Evolutionary conservation across 192 early-diverging fungal species (phyloP).

Genomic region (Endogone sp.): DNA sequence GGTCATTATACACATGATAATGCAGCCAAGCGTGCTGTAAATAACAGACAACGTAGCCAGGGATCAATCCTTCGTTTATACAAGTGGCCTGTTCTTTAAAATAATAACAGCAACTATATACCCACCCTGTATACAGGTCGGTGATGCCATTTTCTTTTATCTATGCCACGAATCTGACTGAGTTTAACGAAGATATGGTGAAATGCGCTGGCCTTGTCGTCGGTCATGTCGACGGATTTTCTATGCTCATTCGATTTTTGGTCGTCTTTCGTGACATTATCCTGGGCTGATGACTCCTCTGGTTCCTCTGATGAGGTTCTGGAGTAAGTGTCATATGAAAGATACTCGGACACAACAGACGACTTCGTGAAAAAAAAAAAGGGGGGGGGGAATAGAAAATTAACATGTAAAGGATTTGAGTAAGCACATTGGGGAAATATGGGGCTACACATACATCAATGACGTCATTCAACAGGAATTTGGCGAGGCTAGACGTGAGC

Average conservation of each 20-base stretch:
- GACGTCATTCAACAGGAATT: conserved; percentile 39
- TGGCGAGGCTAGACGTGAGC: conserved; percentile 51
- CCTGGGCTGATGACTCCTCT: not conserved
- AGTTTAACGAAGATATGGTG: not conserved
- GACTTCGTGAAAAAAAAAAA: conserved; percentile 7
- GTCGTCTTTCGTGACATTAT: not conserved
- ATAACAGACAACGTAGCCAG: not conserved
- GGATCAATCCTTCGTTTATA: no score
- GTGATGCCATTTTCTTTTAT: conserved; percentile 72
- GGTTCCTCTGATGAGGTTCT: conserved; percentile 7
- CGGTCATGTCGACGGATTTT: not conserved
- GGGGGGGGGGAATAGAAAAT: not conserved
- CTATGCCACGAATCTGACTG: conserved; percentile 31
- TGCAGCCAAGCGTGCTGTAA: conserved; percentile 62
- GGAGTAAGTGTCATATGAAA: conserved; percentile 7
- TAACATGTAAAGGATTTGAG: no score
- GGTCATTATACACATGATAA: conserved; percentile 50
- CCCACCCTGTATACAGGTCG: conserved; percentile 60
- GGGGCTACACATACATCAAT: conserved; percentile 35
- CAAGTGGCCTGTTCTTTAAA: no score
- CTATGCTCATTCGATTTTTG: not conserved
- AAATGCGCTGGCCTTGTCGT: not conserved
- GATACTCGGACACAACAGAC: conserved; percentile 11
- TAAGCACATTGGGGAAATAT: no score
- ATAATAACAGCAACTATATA: not conserved